Evolutionary conservation across 768 basidiomycete species (phyloP).

Genomic region (Russula dissimulans): DNA sequence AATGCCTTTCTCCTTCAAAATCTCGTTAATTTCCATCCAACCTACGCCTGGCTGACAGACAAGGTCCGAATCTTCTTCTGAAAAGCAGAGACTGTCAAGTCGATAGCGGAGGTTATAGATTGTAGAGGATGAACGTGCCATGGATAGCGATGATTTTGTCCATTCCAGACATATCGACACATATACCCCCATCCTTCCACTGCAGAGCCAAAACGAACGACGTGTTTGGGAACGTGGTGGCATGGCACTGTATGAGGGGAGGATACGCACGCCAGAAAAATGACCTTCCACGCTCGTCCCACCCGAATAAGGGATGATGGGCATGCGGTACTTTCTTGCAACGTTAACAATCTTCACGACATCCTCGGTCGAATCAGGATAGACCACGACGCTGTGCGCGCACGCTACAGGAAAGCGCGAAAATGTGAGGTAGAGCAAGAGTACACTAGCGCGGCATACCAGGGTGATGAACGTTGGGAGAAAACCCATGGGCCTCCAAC

Average conservation of each 20-base stretch:
- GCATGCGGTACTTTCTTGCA: constrained; percentile 66
- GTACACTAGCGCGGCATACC: constrained; percentile 3
- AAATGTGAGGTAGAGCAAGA: not conserved
- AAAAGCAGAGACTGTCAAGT: not conserved
- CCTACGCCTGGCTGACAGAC: constrained; percentile 65
- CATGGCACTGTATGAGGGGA: not conserved
- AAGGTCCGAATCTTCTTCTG: constrained; percentile 62
- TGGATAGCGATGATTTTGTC: constrained; percentile 67
- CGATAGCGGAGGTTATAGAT: not conserved
- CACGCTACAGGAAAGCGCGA: constrained; percentile 24
- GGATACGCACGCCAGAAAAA: constrained; percentile 45
- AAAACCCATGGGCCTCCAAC: constrained; percentile 23
- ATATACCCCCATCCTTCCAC: constrained; percentile 50
- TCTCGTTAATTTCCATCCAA: constrained; percentile 69
- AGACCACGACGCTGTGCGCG: constrained; percentile 52
- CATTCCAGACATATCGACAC: constrained; percentile 73
- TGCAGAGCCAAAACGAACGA: not conserved
- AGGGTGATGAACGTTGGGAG: constrained; percentile 20
- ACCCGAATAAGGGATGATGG: constrained; percentile 69
- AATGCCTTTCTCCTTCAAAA: constrained; percentile 58
- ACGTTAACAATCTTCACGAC: constrained; percentile 71
- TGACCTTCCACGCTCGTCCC: constrained; percentile 81
- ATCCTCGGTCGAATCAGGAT: constrained; percentile 65
- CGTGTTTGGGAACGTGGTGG: not conserved
- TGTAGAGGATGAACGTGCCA: constrained; percentile 33